A percentile compares a stretch with the other conserved stretches of the same genome.
These are phyloP conservation scores for Suillus occidentalis DNA, from an alignment of 768 basidiomycete species.

Conservation along the genomic window DNA sequence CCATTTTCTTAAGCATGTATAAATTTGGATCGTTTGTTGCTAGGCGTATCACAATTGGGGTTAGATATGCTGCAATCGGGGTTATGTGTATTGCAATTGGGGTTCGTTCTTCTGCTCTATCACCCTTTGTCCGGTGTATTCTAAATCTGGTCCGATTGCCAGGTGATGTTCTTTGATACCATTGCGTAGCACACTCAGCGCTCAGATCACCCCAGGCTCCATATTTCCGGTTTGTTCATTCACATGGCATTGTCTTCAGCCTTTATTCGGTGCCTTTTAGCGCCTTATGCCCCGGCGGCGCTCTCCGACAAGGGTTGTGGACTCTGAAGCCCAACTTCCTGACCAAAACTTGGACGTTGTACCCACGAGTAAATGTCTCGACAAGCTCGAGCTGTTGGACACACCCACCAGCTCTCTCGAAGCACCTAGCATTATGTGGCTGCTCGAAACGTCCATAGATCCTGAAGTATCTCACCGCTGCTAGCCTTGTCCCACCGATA, in stretches of 20 bases:
- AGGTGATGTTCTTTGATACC: neutral
- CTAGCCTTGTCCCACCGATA: neutral
- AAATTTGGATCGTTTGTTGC: too few relatives aligned
- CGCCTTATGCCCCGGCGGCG: too few relatives aligned
- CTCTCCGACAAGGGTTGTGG: neutral
- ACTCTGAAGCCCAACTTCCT: neutral
- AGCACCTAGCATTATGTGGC: too few relatives aligned
- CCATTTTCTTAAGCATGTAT: too few relatives aligned
- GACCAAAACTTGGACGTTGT: neutral
- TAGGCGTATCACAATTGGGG: too few relatives aligned
- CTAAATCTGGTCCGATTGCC: too few relatives aligned
- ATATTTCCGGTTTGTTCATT: neutral
- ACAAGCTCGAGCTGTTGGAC: neutral
- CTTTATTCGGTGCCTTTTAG: too few relatives aligned
- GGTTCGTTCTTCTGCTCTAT: too few relatives aligned
- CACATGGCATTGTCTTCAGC: neutral
- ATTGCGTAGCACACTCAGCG: neutral
- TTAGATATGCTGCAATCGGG: too few relatives aligned
- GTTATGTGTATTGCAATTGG: too few relatives aligned
- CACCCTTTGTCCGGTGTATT: too few relatives aligned
- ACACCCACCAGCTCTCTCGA: neutral
- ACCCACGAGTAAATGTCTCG: neutral
- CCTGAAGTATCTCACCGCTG: conserved; percentile 4
- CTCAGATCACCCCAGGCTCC: neutral
- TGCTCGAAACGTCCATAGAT: conserved; percentile 4